Percentiles rank a stretch among this genome's conserved stretches.
These are phyloP conservation scores for Cyclanthera cordifolia DNA, from an alignment of 306 rosid species.

Conservation along the genomic window DNA sequence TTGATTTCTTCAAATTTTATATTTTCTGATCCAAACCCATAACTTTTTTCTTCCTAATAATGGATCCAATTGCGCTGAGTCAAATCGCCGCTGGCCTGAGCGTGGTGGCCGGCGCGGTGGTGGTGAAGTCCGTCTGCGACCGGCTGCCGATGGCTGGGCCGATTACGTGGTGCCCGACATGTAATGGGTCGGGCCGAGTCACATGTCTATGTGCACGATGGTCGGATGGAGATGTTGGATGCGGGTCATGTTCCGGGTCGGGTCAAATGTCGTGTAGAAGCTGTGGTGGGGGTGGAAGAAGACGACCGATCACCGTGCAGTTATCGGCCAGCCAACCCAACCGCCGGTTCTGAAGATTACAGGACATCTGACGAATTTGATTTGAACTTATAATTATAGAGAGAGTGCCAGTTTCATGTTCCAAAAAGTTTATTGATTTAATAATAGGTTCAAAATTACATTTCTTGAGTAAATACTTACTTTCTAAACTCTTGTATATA, in stretches of 20 bases:
- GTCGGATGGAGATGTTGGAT: conserved; percentile 77
- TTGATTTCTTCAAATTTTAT: background rate
- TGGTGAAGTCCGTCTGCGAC: conserved; percentile 64
- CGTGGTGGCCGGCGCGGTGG: conserved; percentile 70
- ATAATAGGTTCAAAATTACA: too few species aligned
- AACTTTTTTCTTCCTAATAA: too few species aligned
- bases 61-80: conserved; percentile 52
- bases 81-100: conserved; percentile 80
- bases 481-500: too few species aligned
- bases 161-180: conserved; percentile 45
- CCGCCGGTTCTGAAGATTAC: background rate
- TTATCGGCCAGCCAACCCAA: background rate
- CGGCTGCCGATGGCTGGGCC: conserved; percentile 73
- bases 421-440: too few species aligned
- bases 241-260: conserved; percentile 69
- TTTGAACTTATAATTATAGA: too few species aligned
- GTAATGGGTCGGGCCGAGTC: conserved; percentile 81
- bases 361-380: too few species aligned
- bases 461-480: too few species aligned
- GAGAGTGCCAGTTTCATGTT: too few species aligned
- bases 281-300: conserved; percentile 78
- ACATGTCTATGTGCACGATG: conserved; percentile 62
- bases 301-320: conserved; percentile 52
- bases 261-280: conserved; percentile 64
- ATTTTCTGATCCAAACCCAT: too few species aligned